Evolutionary conservation across 768 basidiomycete genomes (phyloP).

Genomic region (Tephrocybe sp.): DNA sequence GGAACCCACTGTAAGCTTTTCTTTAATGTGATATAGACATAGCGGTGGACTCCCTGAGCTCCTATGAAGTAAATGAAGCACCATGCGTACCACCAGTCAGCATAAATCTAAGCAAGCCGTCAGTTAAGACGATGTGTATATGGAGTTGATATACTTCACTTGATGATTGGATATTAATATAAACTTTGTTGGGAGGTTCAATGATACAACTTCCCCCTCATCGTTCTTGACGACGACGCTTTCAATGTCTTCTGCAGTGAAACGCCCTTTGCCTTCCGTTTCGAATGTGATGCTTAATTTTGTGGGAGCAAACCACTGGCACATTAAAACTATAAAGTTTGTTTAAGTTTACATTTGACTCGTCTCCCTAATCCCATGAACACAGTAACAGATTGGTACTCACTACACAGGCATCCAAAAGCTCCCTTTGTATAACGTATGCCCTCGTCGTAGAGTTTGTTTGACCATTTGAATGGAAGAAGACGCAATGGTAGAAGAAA

Average conservation of each 20-base stretch:
- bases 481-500: conserved; percentile 67
- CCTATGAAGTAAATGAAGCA: conserved; percentile 72
- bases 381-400: conserved; percentile 24
- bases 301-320: conserved; percentile 82
- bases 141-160: conserved; percentile 38
- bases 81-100: conserved; percentile 91
- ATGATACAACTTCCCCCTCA: conserved; percentile 53
- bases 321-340: conserved; percentile 61
- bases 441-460: conserved; percentile 61
- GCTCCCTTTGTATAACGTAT: conserved; percentile 82
- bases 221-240: conserved; percentile 55
- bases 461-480: conserved; percentile 58
- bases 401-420: conserved; percentile 75
- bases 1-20: conserved; percentile 85
- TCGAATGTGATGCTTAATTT: conserved; percentile 74
- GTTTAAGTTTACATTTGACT: neutral
- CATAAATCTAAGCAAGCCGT: conserved; percentile 54
- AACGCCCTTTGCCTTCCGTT: conserved; percentile 60
- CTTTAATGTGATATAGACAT: conserved; percentile 91
- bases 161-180: conserved; percentile 94
- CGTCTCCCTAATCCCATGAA: neutral
- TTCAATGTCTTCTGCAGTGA: conserved; percentile 61
- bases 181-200: conserved; percentile 76
- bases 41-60: conserved; percentile 58
- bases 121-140: neutral